Base-by-base conservation (phyloP, 2,329 filamentous ascomycete species). In the Eutypella sp. region DNA sequence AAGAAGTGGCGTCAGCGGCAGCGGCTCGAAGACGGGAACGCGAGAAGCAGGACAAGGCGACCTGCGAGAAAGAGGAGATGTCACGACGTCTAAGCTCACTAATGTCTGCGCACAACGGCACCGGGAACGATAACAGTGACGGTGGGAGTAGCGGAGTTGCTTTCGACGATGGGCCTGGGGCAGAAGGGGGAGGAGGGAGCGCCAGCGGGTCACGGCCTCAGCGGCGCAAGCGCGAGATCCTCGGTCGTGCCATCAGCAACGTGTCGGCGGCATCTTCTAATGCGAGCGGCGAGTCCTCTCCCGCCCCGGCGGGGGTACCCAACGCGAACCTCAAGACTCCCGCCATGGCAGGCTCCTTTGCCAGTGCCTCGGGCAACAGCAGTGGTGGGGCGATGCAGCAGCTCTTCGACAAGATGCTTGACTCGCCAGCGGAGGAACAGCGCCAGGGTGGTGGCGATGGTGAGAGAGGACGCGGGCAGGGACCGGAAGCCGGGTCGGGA, bases 191-290 rank as follows among this genome's bases (percentile, higher is more conserved):
- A n/a, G n/a, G n/a, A n/a, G n/a, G n/a, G n/a, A n/a, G n/a, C n/a
- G n/a, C n/a, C n/a, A n/a, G n/a, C n/a, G 34, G 34, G 29, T 37
- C 52, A n/a, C 45, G 42, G 38, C 61, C 44, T 52, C 61, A 16
- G 54, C 64, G 44, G 53, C 61, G 65, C 15, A 65, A 71, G 42
- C 73, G 76, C 10, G 68, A 73, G 44, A 75, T 83, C 46, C 65
- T 83, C 3, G 80, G 80, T 5, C 75, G 80, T 10, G 80, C 77
- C 3, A 63, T 76, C 23, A 81, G 78, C 63, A 82, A 81, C 55
- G 71, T 70, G 3, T 82, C 78, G 2, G 72, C 72, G 1, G 67
- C 68, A 5, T 52, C 50, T 4, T 79, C 75, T 44, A 74, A 65
- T 43, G 67, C 62, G 38, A 73, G 74, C 44, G 66, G 65, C 15